phyloP scores from a whole-genome alignment of 306 rosid species.

The Casuarina cunninghamiana region DNA sequence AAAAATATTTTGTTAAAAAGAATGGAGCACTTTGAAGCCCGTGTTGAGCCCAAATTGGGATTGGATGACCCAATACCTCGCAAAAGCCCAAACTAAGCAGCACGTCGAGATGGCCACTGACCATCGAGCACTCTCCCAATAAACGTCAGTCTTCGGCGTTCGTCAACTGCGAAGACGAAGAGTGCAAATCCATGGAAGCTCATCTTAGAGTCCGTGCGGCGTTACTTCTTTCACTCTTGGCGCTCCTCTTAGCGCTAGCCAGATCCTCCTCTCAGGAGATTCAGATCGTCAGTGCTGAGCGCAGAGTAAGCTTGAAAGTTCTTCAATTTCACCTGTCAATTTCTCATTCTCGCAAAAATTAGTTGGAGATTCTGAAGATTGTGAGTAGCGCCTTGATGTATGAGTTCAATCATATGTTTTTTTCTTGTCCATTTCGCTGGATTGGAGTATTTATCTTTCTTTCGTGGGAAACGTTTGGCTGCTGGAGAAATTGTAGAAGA shows the following conservation, averaged over 20 bases:
- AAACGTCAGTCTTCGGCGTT: constrained; percentile 27
- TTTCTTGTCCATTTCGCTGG: not conserved
- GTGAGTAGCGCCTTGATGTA: not conserved
- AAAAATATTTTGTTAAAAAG: too few relatives aligned
- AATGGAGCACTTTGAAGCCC: too few relatives aligned
- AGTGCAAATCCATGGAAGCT: constrained; percentile 59
- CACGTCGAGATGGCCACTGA: too few relatives aligned
- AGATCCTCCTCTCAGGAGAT: constrained; percentile 49
- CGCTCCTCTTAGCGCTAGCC: constrained; percentile 34
- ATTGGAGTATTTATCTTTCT: too few relatives aligned
- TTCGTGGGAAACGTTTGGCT: not conserved
- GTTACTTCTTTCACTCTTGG: constrained; percentile 34
- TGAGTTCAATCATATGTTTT: not conserved
- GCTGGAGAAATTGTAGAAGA: not conserved
- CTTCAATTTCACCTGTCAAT: not conserved
- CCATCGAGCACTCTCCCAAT: too few relatives aligned
- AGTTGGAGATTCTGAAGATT: not conserved
- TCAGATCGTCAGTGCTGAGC: constrained; percentile 90
- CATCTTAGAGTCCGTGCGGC: constrained; percentile 40
- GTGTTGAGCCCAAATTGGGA: too few relatives aligned
- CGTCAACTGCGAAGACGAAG: constrained; percentile 38
- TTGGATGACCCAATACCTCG: not conserved
- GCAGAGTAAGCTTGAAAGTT: constrained; percentile 59
- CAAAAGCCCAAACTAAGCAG: not conserved
- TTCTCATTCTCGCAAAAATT: not conserved